Conservation (phyloP, 495 filamentous ascomycete genomes). For the Pyrenopolyporus hunteri region DNA sequence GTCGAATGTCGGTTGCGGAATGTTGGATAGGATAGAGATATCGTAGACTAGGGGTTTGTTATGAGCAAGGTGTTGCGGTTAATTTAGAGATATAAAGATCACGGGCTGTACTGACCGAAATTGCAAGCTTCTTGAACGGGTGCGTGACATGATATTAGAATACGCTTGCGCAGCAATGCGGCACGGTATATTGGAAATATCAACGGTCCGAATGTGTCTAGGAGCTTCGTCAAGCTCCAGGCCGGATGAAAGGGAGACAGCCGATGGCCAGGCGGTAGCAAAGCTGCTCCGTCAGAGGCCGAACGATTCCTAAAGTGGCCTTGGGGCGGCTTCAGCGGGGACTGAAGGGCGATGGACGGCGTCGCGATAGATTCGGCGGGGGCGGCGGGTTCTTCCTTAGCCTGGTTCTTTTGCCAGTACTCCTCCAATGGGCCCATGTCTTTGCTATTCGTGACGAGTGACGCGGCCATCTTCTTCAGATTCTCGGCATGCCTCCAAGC, state of each 20-base stretch:
- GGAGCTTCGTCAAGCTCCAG: conserved; percentile 73
- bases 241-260: conserved; percentile 84
- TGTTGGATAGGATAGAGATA: conserved; percentile 85
- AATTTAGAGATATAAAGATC: background rate
- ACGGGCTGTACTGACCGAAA: conserved; percentile 76
- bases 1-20: conserved; percentile 68
- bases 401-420: conserved; percentile 76
- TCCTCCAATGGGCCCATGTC: conserved; percentile 69
- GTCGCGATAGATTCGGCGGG: conserved; percentile 61
- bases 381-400: conserved; percentile 49
- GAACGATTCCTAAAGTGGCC: conserved; percentile 61
- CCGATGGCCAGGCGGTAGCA: conserved; percentile 71
- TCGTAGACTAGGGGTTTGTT: conserved; percentile 74
- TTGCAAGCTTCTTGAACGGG: conserved; percentile 87
- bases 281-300: conserved; percentile 63
- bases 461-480: conserved; percentile 74
- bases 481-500: conserved; percentile 85
- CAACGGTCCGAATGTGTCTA: conserved; percentile 86
- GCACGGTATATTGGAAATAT: conserved; percentile 90
- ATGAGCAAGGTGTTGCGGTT: conserved; percentile 9
- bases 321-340: conserved; percentile 31
- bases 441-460: conserved; percentile 58
- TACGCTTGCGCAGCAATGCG: conserved; percentile 84
- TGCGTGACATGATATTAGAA: conserved; percentile 81
- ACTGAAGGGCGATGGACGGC: conserved; percentile 49